A percentile compares a stretch with the other conserved stretches of the same genome.
Conservation (phyloP, 2,329 filamentous ascomycete species). For the Cladophialophora exuberans region DNA sequence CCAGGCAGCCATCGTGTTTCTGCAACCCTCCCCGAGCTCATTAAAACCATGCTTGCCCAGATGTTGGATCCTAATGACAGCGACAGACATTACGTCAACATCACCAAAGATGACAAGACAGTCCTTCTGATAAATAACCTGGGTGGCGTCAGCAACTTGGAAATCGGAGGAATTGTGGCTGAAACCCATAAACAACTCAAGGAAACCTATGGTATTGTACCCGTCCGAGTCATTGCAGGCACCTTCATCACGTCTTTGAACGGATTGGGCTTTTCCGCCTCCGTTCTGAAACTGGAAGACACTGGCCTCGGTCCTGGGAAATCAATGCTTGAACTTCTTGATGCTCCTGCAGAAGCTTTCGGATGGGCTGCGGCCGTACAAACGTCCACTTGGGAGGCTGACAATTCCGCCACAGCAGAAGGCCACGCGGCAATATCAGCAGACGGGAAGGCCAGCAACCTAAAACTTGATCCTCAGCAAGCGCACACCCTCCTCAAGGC, state of each 20-base stretch:
- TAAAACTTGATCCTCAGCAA: constrained; percentile 55
- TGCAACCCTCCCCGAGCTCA: constrained; percentile 53
- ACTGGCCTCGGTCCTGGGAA: constrained; percentile 58
- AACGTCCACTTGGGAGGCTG: constrained; percentile 61
- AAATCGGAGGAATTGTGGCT: constrained; percentile 68
- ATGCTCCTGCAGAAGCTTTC: constrained; percentile 67
- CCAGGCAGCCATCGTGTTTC: constrained; percentile 57
- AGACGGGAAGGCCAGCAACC: constrained; percentile 56
- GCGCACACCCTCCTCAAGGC: constrained; percentile 58
- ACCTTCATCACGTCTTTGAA: constrained; percentile 76
- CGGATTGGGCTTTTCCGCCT: constrained; percentile 71
- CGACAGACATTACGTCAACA: constrained; percentile 65
- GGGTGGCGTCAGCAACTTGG: constrained; percentile 68
- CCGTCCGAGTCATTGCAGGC: constrained; percentile 64
- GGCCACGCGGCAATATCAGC: constrained; percentile 46
- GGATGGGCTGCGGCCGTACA: constrained; percentile 68
- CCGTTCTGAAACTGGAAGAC: constrained; percentile 64
- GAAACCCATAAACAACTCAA: constrained; percentile 66
- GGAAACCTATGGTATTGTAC: constrained; percentile 61
- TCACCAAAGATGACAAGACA: constrained; percentile 61
- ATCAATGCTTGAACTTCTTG: constrained; percentile 67
- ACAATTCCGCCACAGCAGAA: constrained; percentile 46
- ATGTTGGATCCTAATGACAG: constrained; percentile 64
- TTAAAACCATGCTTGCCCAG: constrained; percentile 67
- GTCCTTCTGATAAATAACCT: constrained; percentile 72